These are phyloP conservation scores for Fusarium humuli DNA, from an alignment of 2,329 filamentous ascomycete species.

Conservation along the genomic window DNA sequence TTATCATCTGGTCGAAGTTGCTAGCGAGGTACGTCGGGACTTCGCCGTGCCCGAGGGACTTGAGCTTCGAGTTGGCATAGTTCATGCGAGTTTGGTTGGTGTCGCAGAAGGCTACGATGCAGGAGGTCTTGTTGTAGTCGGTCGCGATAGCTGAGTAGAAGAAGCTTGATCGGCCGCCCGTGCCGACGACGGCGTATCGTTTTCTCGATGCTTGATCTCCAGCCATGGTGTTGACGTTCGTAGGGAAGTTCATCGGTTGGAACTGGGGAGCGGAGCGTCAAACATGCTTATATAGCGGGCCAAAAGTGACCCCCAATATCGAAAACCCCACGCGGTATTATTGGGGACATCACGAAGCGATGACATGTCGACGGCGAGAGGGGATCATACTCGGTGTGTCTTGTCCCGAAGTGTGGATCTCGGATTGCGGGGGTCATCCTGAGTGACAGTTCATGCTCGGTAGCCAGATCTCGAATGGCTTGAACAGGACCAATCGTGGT, in stretches of 20 bases:
- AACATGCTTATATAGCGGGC: neutral
- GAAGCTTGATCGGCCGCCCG: slow-evolving; percentile 69
- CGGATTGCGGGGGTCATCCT: slow-evolving; percentile 11
- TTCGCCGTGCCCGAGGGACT: slow-evolving; percentile 57
- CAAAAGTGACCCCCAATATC: neutral
- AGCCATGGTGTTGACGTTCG: slow-evolving; percentile 4
- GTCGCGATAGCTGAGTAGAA: slow-evolving; percentile 69
- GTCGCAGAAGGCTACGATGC: slow-evolving; percentile 68
- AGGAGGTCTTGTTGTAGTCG: slow-evolving; percentile 62
- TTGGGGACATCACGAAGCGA: neutral
- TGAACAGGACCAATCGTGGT: neutral
- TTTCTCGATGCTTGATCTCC: slow-evolving; percentile 47
- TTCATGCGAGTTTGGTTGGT: slow-evolving; percentile 70
- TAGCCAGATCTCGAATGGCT: neutral
- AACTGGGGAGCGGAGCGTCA: neutral
- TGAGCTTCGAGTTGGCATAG: slow-evolving; percentile 64
- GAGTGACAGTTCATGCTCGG: neutral
- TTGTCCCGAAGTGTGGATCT: slow-evolving; percentile 29
- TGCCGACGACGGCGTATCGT: slow-evolving; percentile 68
- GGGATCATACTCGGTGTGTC: slow-evolving; percentile 21
- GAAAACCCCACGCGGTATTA: slow-evolving; percentile 10
- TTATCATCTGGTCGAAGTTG: slow-evolving; percentile 69
- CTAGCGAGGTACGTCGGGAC: slow-evolving; percentile 66
- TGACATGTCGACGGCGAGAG: neutral
- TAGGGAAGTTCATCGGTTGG: neutral